Evolutionary conservation across 805 yeast genomes (phyloP), one percentile per base, ranked within the genome.

Genomic region (Metschnikowia baotianmanensis): DNA sequence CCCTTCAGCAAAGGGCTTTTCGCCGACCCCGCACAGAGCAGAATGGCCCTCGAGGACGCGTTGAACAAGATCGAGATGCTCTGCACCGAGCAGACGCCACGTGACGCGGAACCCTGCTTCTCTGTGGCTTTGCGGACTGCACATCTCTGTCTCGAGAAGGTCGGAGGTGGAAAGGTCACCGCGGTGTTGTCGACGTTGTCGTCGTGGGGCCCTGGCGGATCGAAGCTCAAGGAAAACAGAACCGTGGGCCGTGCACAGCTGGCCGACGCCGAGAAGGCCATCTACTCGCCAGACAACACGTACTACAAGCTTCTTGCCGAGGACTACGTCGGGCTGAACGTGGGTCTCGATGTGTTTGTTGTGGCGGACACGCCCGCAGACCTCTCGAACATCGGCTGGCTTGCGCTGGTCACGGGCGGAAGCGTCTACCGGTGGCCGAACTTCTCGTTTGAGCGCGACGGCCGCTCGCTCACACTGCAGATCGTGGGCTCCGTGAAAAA

Each of bases 121-220:
- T 95, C 96, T 0, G 77, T 86, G 3, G 96, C 95, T 0, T 61
- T 88, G 24, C 70, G 80, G 40, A 79, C 83, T 2, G 91, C 95
- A 0, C 65, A 72, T 51, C 56, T 76, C 38, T 81, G 88, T 6
- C 66, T 89, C 20, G 72, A 72, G 31, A 62, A 66, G 17, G 73
- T 72, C 24, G 96, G 93, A 7, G 93, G 93, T 46, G 99, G 98
- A 45, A 86, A 90, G 52, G 80, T 91, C 24, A 75, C 83, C 17
- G 74, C 86, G 0, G 61, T 85, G 4, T 63, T 90, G 30, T 73
- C 86, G 2, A 65, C 81, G 2, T 60, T 88, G 28, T 96, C 99
- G 6, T 74, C 86, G 1, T 74, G 80, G 74, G 96, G 96, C 0
- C 83, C 88, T 0, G 96, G 96, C 4, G 69, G 74, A 8, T 69